These are phyloP conservation scores for Globisporangium perplexum DNA, from an alignment of 352 stramenopile genomes.

Conservation along the genomic window DNA sequence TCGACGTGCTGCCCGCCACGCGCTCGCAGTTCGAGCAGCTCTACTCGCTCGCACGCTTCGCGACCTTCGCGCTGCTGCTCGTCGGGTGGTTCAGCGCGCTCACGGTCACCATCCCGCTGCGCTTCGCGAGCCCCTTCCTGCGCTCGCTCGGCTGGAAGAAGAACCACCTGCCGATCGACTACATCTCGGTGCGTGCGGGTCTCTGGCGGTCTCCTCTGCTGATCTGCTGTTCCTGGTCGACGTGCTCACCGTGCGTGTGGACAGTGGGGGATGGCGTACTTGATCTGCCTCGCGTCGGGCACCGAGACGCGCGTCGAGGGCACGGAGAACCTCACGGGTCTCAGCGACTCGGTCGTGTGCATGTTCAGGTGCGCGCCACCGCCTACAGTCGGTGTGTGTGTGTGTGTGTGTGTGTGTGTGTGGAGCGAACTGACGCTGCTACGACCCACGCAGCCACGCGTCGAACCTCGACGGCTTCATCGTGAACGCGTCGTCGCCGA, in stretches of 20 bases:
- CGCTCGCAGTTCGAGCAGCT: slow-evolving; percentile 40
- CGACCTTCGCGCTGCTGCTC: slow-evolving; percentile 61
- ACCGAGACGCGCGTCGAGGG: slow-evolving; percentile 47
- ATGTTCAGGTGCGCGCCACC: slow-evolving; percentile 85
- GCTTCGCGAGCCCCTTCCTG: slow-evolving; percentile 49
- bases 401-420: background rate
- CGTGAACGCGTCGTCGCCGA: slow-evolving; percentile 62
- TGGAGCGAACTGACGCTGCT: background rate
- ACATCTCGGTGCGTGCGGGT: slow-evolving; percentile 38
- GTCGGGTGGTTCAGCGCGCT: slow-evolving; percentile 72
- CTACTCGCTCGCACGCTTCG: slow-evolving; percentile 64
- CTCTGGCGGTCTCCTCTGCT: too few species aligned
- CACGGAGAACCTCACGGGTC: slow-evolving; percentile 33
- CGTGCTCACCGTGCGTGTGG: slow-evolving; percentile 23
- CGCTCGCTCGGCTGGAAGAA: slow-evolving; percentile 52
- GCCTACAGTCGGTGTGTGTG: too few species aligned
- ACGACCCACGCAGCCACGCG: slow-evolving; percentile 49
- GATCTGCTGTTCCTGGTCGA: too few species aligned
- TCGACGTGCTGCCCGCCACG: slow-evolving; percentile 46
- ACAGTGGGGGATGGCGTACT: slow-evolving; percentile 14
- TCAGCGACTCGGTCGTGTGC: slow-evolving; percentile 69
- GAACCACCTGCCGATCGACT: slow-evolving; percentile 78
- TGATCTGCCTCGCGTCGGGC: slow-evolving; percentile 51
- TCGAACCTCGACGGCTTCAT: slow-evolving; percentile 84
- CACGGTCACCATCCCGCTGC: slow-evolving; percentile 59